Percentiles rank a stretch among this genome's conserved stretches.
These are phyloP conservation scores for Fusarium odoratissimum DNA, from an alignment of 2,329 filamentous ascomycete genomes.

Conservation along the genomic window DNA sequence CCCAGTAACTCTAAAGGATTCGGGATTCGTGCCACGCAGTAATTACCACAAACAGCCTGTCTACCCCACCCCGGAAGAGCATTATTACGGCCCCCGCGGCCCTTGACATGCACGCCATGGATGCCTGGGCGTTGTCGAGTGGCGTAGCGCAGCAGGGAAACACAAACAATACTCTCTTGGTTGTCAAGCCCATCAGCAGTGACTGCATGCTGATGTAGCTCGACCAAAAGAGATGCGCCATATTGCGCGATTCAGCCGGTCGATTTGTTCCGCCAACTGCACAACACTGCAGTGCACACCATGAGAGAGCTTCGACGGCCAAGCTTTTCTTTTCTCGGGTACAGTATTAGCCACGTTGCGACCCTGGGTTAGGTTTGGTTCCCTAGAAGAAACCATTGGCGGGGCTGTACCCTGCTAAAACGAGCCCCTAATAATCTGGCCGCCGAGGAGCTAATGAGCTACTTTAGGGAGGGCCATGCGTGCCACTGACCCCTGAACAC, in stretches of 20 bases:
- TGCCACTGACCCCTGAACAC: constrained; percentile 31
- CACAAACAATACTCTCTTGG: not conserved
- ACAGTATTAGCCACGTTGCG: constrained; percentile 12
- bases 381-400: not conserved
- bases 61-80: constrained; percentile 5
- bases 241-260: not conserved
- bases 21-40: not conserved
- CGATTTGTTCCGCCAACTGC: not conserved
- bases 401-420: constrained; percentile 11
- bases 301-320: not conserved
- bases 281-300: not conserved
- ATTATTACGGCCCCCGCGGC: constrained; percentile 11
- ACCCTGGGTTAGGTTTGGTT: not conserved
- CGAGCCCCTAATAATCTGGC: constrained; percentile 19
- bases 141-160: constrained; percentile 2
- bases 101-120: not conserved
- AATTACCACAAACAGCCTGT: constrained; percentile 1
- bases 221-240: not conserved
- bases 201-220: not conserved
- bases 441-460: constrained; percentile 9
- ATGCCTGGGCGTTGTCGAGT: not conserved
- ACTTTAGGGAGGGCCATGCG: not conserved
- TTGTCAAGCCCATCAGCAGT: not conserved
- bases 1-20: not conserved
- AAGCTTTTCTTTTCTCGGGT: not conserved